These are phyloP conservation scores for Goffeauzyma gilvescens DNA, from an alignment of 768 basidiomycete genomes.

Conservation along the genomic window DNA sequence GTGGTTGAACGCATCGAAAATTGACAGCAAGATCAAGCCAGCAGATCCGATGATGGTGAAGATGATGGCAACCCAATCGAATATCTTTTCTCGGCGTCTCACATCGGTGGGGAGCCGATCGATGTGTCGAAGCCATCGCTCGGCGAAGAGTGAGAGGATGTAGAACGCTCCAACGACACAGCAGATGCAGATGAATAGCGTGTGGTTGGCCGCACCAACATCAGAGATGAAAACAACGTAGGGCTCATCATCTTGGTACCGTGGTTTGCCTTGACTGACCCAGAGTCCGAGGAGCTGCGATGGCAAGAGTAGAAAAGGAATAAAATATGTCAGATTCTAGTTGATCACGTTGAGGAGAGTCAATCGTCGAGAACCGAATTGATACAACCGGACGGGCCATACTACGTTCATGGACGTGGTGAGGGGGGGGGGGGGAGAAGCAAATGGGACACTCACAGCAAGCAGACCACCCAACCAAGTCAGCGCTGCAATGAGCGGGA, in stretches of 20 bases:
- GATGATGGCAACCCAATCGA: conserved; percentile 30
- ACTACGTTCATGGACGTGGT: too few relatives aligned
- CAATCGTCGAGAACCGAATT: too few relatives aligned
- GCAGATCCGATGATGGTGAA: conserved; percentile 29
- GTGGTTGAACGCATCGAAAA: conserved; percentile 29
- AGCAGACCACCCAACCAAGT: conserved; percentile 29
- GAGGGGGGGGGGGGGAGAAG: too few relatives aligned
- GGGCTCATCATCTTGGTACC: conserved; percentile 25
- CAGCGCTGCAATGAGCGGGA: conserved; percentile 9
- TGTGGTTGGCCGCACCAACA: conserved; percentile 20
- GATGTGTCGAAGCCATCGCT: conserved; percentile 34
- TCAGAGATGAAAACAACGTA: conserved; percentile 31
- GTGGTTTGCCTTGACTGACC: conserved; percentile 24
- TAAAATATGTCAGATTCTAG: too few relatives aligned
- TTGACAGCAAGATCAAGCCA: conserved; percentile 27
- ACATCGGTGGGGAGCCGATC: conserved; percentile 32
- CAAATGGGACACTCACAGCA: conserved; percentile 13
- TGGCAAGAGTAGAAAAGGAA: not conserved
- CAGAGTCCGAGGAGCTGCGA: conserved; percentile 17
- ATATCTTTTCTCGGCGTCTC: conserved; percentile 23
- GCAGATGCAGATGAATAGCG: conserved; percentile 17
- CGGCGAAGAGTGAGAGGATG: conserved; percentile 28
- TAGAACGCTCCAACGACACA: conserved; percentile 23
- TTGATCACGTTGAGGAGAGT: too few relatives aligned
- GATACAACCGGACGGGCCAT: too few relatives aligned